phyloP scores from a whole-genome alignment of 1,284 basidiomycete species.

The Malassezia caprae region DNA sequence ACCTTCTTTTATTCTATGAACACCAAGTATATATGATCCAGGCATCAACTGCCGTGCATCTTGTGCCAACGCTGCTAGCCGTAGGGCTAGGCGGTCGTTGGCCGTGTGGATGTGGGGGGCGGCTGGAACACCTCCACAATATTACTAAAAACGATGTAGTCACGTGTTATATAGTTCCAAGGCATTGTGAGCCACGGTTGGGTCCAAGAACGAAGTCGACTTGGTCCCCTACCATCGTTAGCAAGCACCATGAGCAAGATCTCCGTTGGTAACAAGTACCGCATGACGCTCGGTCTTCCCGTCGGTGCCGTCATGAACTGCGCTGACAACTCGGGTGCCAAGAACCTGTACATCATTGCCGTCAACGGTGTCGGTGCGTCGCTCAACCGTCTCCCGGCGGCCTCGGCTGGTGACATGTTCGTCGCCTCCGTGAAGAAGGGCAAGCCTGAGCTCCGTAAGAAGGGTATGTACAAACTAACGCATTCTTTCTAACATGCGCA shows the following conservation, averaged over 20 bases:
- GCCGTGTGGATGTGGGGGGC: background rate
- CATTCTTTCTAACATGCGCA: slow-evolving; percentile 43
- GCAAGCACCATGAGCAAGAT: slow-evolving; percentile 41
- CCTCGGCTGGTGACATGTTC: slow-evolving; percentile 97
- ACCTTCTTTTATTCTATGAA: background rate
- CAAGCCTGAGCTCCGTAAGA: slow-evolving; percentile 98
- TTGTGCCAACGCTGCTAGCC: background rate
- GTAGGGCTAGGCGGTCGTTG: background rate
- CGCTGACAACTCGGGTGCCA: slow-evolving; percentile 98
- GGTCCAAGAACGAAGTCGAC: background rate
- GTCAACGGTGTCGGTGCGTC: slow-evolving; percentile 87
- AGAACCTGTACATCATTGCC: slow-evolving; percentile 83
- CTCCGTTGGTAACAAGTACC: slow-evolving; percentile 83
- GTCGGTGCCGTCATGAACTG: slow-evolving; percentile 98
- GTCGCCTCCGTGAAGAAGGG: slow-evolving; percentile 99
- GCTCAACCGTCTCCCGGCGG: slow-evolving; percentile 93
- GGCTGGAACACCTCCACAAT: background rate
- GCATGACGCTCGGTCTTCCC: slow-evolving; percentile 66
- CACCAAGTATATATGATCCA: background rate
- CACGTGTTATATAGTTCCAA: slow-evolving; percentile 20
- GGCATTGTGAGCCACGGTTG: background rate
- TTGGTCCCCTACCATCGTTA: slow-evolving; percentile 3
- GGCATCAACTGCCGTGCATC: slow-evolving; percentile 5
- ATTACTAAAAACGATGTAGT: background rate
- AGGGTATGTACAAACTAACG: slow-evolving; percentile 60